Percentiles rank a stretch among this genome's conserved stretches.
Conservation (phyloP, 78 protist species). For the Pigoraptor vietnamica region DNA sequence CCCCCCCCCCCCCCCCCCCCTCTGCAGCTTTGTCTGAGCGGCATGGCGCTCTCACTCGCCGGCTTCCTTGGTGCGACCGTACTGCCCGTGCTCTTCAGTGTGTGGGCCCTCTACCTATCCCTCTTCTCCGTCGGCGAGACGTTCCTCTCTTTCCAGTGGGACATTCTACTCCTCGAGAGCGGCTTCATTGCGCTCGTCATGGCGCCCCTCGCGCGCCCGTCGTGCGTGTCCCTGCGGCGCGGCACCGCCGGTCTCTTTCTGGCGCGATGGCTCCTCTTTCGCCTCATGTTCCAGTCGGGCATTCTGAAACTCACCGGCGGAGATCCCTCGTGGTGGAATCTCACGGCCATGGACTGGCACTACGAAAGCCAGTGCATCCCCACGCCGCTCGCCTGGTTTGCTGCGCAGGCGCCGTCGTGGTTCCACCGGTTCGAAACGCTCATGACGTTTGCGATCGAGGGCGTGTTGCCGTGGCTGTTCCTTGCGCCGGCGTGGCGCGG, state of each 20-base stretch:
- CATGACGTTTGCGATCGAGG: conserved; percentile 32
- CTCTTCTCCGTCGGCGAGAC: background rate
- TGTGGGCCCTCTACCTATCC: background rate
- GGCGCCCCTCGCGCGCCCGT: background rate
- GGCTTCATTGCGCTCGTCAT: background rate
- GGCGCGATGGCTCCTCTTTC: conserved; percentile 33
- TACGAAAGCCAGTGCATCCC: conserved; percentile 68
- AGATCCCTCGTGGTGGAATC: conserved; percentile 51
- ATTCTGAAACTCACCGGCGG: conserved; percentile 28
- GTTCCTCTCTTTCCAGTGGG: conserved; percentile 45
- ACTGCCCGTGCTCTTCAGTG: background rate
- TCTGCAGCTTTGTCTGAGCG: background rate
- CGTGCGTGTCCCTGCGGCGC: background rate
- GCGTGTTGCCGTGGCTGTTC: conserved; percentile 31
- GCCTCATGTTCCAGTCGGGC: conserved; percentile 57
- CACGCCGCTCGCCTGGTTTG: conserved; percentile 36
- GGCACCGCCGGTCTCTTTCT: background rate
- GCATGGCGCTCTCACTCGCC: background rate
- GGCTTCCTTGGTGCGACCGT: background rate
- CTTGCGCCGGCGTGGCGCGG: conserved; percentile 8
- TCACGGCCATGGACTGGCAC: conserved; percentile 58
- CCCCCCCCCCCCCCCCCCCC: background rate
- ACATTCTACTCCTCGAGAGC: conserved; percentile 29
- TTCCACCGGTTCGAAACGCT: conserved; percentile 30
- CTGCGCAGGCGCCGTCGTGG: conserved; percentile 17